A percentile compares a stretch with the other conserved stretches of the same genome.
phyloP scores from a whole-genome alignment of 2,329 filamentous ascomycete genomes.

The Colletotrichum noveboracense region DNA sequence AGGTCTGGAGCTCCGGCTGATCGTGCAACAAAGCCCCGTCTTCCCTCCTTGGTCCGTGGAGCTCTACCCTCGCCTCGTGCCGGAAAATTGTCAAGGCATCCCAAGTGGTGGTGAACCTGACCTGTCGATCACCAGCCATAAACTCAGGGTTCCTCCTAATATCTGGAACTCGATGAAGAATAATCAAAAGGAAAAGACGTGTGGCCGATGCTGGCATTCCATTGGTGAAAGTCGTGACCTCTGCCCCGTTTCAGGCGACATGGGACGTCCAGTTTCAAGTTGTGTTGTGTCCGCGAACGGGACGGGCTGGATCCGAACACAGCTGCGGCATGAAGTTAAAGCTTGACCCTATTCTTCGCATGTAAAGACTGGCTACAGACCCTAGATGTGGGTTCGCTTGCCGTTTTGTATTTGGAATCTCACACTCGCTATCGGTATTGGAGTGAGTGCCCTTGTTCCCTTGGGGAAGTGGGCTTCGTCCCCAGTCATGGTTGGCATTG shows the following conservation, averaged over 20 bases:
- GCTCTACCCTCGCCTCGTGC: neutral
- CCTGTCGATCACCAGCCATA: conserved; percentile 1
- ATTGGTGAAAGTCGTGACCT: neutral
- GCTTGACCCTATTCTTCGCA: conserved; percentile 3
- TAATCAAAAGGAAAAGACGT: neutral
- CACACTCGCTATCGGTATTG: neutral
- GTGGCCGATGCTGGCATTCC: neutral
- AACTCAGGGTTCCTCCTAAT: conserved; percentile 5
- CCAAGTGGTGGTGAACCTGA: neutral
- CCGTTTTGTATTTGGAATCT: conserved; percentile 7
- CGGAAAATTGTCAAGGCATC: neutral
- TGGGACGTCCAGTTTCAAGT: conserved; percentile 28
- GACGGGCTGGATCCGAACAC: conserved; percentile 27
- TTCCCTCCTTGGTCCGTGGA: neutral
- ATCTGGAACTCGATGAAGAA: neutral
- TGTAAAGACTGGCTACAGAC: neutral
- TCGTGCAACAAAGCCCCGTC: neutral
- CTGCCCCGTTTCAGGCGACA: conserved; percentile 28
- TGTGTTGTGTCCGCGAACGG: conserved; percentile 26
- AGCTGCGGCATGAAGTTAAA: conserved; percentile 16
- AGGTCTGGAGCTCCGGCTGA: neutral
- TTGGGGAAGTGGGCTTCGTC: neutral
- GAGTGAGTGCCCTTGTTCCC: neutral
- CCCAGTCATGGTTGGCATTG: neutral
- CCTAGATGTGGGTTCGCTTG: neutral